Evolutionary conservation across 139 green algal genomes (phyloP).

Genomic region (Chlorella ohadii): DNA sequence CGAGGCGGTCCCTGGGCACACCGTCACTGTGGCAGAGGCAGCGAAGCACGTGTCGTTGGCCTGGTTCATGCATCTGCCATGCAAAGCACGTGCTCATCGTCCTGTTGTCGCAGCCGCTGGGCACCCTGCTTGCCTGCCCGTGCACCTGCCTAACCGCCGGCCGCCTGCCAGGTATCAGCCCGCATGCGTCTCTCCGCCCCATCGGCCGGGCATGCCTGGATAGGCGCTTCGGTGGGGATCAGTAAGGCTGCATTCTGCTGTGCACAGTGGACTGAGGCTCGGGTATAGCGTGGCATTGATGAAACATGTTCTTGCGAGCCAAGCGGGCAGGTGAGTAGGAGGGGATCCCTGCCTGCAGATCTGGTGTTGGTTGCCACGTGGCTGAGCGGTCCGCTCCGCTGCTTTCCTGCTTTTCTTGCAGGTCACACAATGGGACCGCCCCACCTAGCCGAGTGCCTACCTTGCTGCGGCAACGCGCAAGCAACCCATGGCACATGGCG

Average conservation of each 20-base stretch:
- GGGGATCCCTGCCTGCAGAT: no score
- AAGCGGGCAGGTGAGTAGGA: background rate
- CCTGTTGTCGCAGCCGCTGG: background rate
- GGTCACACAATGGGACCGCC: constrained; percentile 17
- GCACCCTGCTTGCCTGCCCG: background rate
- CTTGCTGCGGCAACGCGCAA: no score
- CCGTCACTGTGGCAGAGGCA: no score
- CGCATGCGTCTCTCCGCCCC: background rate
- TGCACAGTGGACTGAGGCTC: no score
- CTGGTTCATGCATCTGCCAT: no score
- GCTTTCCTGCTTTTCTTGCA: background rate
- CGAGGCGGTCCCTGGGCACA: no score
- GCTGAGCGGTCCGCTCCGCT: background rate
- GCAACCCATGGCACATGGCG: no score
- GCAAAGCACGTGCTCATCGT: no score
- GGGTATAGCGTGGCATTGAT: no score
- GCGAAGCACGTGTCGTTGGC: no score
- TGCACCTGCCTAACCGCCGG: background rate
- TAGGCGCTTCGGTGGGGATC: background rate
- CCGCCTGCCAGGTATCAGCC: background rate
- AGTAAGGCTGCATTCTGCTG: background rate
- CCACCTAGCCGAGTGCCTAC: background rate
- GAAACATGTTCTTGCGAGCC: no score
- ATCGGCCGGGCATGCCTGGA: background rate
- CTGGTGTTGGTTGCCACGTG: background rate